Evolutionary conservation across 306 rosid species (phyloP).

Genomic region (Quercus rubra): DNA sequence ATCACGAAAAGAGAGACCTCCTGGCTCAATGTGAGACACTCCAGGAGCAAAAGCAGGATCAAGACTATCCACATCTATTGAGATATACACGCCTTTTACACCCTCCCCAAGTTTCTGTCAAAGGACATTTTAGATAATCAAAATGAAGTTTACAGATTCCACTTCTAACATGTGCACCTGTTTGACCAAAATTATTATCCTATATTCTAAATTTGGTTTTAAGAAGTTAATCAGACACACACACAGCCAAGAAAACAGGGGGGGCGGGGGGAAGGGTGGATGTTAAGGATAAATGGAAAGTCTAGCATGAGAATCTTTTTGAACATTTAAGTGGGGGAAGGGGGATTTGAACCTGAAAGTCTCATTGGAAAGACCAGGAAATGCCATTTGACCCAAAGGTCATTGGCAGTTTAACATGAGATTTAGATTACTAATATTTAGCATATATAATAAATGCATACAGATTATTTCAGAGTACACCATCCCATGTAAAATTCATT

Average conservation of each 20-base stretch:
- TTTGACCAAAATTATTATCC: not conserved
- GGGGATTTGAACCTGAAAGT: too few species aligned
- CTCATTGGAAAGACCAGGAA: too few species aligned
- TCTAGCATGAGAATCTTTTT: not conserved
- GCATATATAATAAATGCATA: not conserved
- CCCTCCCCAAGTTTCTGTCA: slow-evolving; percentile 94
- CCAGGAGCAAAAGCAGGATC: slow-evolving; percentile 99
- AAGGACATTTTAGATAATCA: slow-evolving; percentile 12
- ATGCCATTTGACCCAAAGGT: too few species aligned
- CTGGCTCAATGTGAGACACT: slow-evolving; percentile 96
- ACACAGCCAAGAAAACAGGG: not conserved
- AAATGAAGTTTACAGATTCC: not conserved
- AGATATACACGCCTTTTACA: slow-evolving; percentile 83
- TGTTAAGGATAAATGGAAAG: not conserved
- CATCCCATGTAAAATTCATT: not conserved
- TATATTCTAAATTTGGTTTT: not conserved
- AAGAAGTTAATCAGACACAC: not conserved
- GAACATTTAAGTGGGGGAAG: too few species aligned
- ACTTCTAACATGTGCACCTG: not conserved
- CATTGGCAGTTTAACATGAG: too few species aligned
- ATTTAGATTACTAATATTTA: too few species aligned
- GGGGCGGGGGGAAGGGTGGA: not conserved
- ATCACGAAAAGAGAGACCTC: slow-evolving; percentile 92
- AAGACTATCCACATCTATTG: slow-evolving; percentile 87
- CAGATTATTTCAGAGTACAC: not conserved